Conservation (phyloP, 257 asterid genomes). For the Solanum verrucosum region DNA sequence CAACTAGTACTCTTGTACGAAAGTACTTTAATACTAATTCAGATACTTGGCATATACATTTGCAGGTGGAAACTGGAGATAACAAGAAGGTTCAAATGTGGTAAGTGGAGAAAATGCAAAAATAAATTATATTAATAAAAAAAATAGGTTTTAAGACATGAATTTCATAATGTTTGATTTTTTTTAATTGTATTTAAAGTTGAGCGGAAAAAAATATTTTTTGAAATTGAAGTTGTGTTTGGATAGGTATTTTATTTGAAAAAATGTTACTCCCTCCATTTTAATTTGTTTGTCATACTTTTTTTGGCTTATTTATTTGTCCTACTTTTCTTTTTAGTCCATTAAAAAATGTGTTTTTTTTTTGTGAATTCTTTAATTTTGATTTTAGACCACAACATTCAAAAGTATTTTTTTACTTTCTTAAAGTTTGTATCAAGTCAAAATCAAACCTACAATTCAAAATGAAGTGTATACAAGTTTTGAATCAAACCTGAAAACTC, state of each 20-base stretch:
- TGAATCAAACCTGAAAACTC: too few species aligned
- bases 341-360: too few species aligned
- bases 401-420: not conserved
- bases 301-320: too few species aligned
- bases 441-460: too few species aligned
- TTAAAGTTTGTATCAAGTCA: too few species aligned
- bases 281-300: too few species aligned
- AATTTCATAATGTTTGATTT: not conserved
- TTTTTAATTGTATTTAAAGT: not conserved
- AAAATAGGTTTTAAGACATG: not conserved
- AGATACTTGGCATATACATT: not conserved
- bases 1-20: not conserved
- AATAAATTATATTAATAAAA: not conserved
- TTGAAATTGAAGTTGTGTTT: not conserved
- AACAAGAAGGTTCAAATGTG: not conserved
- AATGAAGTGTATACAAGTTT: too few species aligned
- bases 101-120: slow-evolving; percentile 8
- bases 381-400: not conserved
- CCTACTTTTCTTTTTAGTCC: not conserved
- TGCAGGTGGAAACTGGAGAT: not conserved
- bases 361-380: too few species aligned
- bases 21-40: not conserved
- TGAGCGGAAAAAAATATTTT: not conserved
- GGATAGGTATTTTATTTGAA: not conserved
- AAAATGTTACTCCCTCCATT: not conserved